Evolutionary conservation across 208 protist genomes (phyloP), one percentile per base, ranked within the genome.

Genomic region (Cochliopodium minus): DNA sequence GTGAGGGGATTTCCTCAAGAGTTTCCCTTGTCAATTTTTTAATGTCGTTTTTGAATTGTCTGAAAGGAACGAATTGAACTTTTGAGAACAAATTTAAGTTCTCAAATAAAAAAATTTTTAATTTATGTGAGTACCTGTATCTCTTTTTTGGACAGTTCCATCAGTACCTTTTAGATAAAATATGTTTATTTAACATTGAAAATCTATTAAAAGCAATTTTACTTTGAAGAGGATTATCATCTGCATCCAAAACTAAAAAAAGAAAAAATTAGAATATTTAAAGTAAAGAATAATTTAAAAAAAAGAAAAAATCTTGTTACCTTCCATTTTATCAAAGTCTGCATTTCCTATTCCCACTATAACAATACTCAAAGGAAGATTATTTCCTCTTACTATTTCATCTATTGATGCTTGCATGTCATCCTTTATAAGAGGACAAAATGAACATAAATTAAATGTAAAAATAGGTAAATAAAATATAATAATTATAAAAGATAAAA

Each of bases 271-370:
- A n/a, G n/a, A n/a, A n/a, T n/a, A n/a, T n/a, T n/a, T n/a, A n/a
- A n/a, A n/a, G n/a, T n/a, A n/a, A n/a, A n/a, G n/a, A n/a, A n/a
- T n/a, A n/a, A n/a, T n/a, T n/a, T n/a, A n/a, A n/a, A n/a, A n/a
- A n/a, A n/a, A n/a, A n/a, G n/a, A n/a, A n/a, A n/a, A n/a, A n/a
- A n/a, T n/a, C n/a, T n/a, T n/a, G n/a, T n/a, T n/a, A n/a, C n/a
- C n/a, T n/a, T 81, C 71, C 85, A 92, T 92, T 33, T 72, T 69
- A n/a, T 4, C 45, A 69, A 92, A 92, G 62, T 86, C 62, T 6
- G 80, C 82, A 40, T 43, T 66, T 25, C 81, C 81, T 36, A 87
- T 72, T 25, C 82, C 82, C 15, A 87, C 69, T 56, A 88, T 88
- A 30, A 88, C 64, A 50, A 88, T 83, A 10, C 59, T 67, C 1